Base-by-base conservation (phyloP, 2,329 filamentous ascomycete species). In the Colletotrichum viniferum region DNA sequence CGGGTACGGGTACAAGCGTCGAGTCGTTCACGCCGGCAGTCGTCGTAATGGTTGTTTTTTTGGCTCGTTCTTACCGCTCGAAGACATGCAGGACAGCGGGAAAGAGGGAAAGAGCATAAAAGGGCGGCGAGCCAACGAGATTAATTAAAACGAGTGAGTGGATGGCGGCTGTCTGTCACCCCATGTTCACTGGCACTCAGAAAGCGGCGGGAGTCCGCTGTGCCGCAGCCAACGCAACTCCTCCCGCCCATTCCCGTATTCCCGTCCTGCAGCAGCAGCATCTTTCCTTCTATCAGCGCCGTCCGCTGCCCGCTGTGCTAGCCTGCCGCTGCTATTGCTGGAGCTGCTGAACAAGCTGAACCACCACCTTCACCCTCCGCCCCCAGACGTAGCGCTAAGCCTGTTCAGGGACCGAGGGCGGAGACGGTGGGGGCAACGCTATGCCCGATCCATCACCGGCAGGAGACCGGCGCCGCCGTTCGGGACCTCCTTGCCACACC, bases 91-190 rank as follows among this genome's bases (percentile, higher is more conserved):
- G 63, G 64, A 64, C 58, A 38, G 63, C 73, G 70, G 69, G 69
- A 72, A 48, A 62, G 38, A 68, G 28, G 34, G 32, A 34, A 56
- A 43, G 43, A 38, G 24, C 56, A 64, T 52, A 60, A 34, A 73
- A 61, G 70, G 43, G 63, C 69, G 34, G 63, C 69, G 64, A 56
- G 63, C 69, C 58, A 69, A 61, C 34, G 64, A 52, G 63, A 64
- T 76, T 60, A 69, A 64, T 76, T 60, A 69, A 76, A 69, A 76
- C 63, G 48, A 36, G 70, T 52, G 43, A 71, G 64, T 38, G 61
- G 69, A 67, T 21, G 63, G 26, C n/a, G 43, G 43, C 43, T 21
- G 43, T 34, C 32, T 58, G 69, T 75, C 69, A 73, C 69, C 69
- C 61, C 69, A 52, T 52, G 43, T n/a, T 52, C 43, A 52, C 43